These are phyloP conservation scores for Colletotrichum musae DNA, from an alignment of 2,329 filamentous ascomycete genomes.

Conservation along the genomic window DNA sequence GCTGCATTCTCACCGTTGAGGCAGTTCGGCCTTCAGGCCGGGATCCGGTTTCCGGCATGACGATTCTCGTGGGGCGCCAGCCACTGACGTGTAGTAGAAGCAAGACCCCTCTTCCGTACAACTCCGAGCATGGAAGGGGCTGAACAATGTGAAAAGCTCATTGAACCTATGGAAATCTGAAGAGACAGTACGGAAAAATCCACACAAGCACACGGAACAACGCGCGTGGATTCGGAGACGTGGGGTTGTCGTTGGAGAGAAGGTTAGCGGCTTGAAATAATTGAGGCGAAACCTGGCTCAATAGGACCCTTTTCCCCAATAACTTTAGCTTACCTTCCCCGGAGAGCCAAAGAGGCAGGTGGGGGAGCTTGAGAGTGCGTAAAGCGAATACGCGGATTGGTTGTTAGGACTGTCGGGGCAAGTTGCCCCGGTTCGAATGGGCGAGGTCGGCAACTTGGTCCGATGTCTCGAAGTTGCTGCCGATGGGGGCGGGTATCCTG, in stretches of 20 bases:
- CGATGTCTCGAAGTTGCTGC: not conserved
- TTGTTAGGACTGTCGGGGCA: not conserved
- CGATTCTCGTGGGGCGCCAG: slow-evolving; percentile 20
- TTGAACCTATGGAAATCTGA: too few relatives aligned
- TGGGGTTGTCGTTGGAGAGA: slow-evolving; percentile 18
- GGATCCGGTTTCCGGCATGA: slow-evolving; percentile 26
- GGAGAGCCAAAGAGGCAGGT: not conserved
- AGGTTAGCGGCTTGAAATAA: not conserved
- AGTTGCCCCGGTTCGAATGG: not conserved
- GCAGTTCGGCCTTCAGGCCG: not conserved
- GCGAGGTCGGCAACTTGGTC: not conserved
- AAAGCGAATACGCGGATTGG: slow-evolving; percentile 4
- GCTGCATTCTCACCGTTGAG: not conserved
- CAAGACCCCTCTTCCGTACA: not conserved
- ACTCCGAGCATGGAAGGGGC: not conserved
- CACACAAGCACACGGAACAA: too few relatives aligned
- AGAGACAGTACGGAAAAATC: too few relatives aligned
- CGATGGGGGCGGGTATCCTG: too few relatives aligned
- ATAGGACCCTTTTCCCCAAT: slow-evolving; percentile 7
- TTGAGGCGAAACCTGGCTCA: slow-evolving; percentile 10
- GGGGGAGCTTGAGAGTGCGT: not conserved
- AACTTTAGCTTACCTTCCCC: not conserved
- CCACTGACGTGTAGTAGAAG: slow-evolving; percentile 20
- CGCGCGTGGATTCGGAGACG: slow-evolving; percentile 20
- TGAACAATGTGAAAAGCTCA: too few relatives aligned